Base-by-base conservation (phyloP, 257 asterid genomes). In the Euphrasia confusa region DNA sequence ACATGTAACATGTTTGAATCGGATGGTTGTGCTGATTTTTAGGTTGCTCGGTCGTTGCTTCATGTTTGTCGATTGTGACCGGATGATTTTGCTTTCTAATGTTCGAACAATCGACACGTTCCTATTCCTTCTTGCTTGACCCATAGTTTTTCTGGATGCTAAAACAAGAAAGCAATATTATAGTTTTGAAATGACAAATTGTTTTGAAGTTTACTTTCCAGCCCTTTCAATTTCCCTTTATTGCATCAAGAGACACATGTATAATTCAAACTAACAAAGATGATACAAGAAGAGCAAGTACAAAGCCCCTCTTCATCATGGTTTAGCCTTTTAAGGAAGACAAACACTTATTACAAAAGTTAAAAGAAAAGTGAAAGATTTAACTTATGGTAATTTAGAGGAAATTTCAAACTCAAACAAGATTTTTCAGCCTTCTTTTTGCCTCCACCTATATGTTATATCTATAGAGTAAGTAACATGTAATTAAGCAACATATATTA, bases 261-360 rank as follows among this genome's bases (percentile, higher is more conserved):
- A n/a, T 45, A 12, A 69, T 61, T 75, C 75, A 75, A 72, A 76
- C 68, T 13, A 54, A 57, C 24, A 21, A 21, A 21, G 24, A 21
- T 21, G 54, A 47, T 35, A 49, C 55, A 65, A 26, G 60, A 61
- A 67, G 49, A 37, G 44, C 75, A 72, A 72, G 74, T 77, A 76
- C 77, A 76, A 68, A 56, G 64, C 28, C 77, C 68, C 66, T 24
- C 48, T 63, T 71, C 80, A 75, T 75, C 79, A 75, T 75, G 64
- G 73, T 75, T 75, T 75, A 70, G 76, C 76, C 79, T 75, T 75
- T 75, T 75, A 61, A 75, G 75, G 57, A 55, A 53, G 27, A 74
- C 69, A 61, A 21, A 28, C 62, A 70, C 64, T 75, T 75, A 70
- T 70, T 74, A 53, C 32, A n/a, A 58, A 40, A 52, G 17, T 33